These are phyloP conservation scores for Calonectria pseudoreteaudii DNA, from an alignment of 2,329 filamentous ascomycete species.

Conservation along the genomic window DNA sequence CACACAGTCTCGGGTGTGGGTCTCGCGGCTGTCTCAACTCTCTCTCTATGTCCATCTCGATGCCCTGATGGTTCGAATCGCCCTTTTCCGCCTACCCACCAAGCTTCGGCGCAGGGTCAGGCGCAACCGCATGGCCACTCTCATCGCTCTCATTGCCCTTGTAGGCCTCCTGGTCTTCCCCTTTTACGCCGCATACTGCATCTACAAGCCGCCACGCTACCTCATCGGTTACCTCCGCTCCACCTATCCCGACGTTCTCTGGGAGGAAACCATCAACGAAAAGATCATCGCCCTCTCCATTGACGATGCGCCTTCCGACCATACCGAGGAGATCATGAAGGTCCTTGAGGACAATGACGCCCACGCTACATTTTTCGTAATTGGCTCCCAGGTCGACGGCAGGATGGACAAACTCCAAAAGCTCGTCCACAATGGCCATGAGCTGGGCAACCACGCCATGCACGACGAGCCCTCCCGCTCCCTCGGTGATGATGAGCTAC, in stretches of 20 bases:
- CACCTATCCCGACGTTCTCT: constrained; percentile 84
- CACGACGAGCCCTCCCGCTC: constrained; percentile 80
- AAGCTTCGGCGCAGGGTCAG: constrained; percentile 69
- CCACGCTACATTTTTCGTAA: constrained; percentile 88
- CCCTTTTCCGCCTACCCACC: constrained; percentile 66
- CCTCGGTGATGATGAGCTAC: constrained; percentile 70
- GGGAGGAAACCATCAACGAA: constrained; percentile 69
- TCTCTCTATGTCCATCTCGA: constrained; percentile 19
- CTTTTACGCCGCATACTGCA: constrained; percentile 67
- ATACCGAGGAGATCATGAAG: constrained; percentile 77
- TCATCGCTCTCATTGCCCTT: constrained; percentile 55
- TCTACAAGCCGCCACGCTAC: constrained; percentile 84
- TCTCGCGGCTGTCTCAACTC: constrained; percentile 33
- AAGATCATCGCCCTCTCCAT: constrained; percentile 86
- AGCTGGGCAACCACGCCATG: constrained; percentile 91
- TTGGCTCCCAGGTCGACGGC: constrained; percentile 78
- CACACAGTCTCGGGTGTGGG: constrained; percentile 33
- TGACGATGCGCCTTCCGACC: constrained; percentile 83
- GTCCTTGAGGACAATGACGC: constrained; percentile 75
- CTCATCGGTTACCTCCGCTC: constrained; percentile 78
- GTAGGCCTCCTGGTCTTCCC: constrained; percentile 51
- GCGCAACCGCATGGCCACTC: constrained; percentile 69
- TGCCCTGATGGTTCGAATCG: constrained; percentile 53
- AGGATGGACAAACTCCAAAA: constrained; percentile 66
- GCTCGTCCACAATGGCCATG: constrained; percentile 72